Evolutionary conservation across 78 protist species (phyloP), one percentile per base, ranked within the genome.

Genomic region (Monocercomonoides exilis): DNA sequence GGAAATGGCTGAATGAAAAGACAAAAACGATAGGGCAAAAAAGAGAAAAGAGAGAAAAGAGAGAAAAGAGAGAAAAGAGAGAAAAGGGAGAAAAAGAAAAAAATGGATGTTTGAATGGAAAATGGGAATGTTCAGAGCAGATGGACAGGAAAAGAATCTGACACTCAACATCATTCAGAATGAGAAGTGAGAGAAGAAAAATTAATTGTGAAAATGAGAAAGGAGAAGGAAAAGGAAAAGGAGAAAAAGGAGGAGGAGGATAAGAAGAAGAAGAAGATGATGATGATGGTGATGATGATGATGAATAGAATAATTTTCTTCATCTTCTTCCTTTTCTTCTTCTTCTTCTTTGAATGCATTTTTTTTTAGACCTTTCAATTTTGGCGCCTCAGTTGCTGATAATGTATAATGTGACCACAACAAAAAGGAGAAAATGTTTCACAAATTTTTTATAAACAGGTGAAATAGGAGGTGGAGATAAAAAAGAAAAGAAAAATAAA

Each of bases 31-130:
- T 11, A 54, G 77, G 45, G 77, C n/a, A 43, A 63, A 38, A 29
- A 33, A 46, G 77, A 43, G n/a, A 63, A 38, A 43, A 43, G 86
- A 38, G 32, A 38, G 86, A 38, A 29, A 43, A 63, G 86, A 84
- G 86, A 38, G 86, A 84, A 29, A 33, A 46, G 45, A 46, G 77
- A 43, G 45, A 43, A 46, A 33, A 84, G 2, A 38, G 86, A 43
- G 2, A 46, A 33, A 84, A 63, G 45, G 77, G 45, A 38, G 86
- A 38, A 29, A 38, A 63, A 33, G 32, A 33, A 54, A 29, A 21
- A 54, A 21, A 54, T 29, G 70, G 21, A 54, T 29, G 70, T 29
- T 29, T 29, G 70, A 54, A 21, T 29, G 70, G 70, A 54, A 21
- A 54, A 21, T 29, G 70, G 70, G 21, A 21, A 54, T 21, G 70